Percentiles rank a stretch among this genome's conserved stretches.
phyloP scores from a whole-genome alignment of 139 green algal species.

The Deuterostichococcus epilithicus region DNA sequence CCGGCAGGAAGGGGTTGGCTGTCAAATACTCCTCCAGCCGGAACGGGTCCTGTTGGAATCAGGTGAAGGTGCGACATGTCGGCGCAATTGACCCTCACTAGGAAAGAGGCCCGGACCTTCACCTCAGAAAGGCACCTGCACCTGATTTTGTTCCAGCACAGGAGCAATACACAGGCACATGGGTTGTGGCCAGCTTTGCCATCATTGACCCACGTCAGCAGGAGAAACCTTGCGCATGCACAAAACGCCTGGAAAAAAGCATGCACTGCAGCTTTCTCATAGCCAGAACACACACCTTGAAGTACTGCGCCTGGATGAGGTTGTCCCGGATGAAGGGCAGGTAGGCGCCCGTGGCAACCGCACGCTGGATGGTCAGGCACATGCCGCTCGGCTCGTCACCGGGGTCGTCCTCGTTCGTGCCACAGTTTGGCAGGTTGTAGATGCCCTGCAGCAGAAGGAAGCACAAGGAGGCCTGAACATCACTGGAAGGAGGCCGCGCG shows the following conservation, averaged over 20 bases:
- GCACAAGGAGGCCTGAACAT: too few relatives aligned
- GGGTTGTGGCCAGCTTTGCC: too few relatives aligned
- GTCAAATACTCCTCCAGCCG: slow-evolving; percentile 58
- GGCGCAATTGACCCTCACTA: too few relatives aligned
- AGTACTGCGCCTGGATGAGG: slow-evolving; percentile 86
- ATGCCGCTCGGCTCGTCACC: slow-evolving; percentile 5
- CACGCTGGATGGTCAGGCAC: slow-evolving; percentile 24
- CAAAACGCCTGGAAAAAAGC: neutral
- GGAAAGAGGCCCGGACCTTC: too few relatives aligned
- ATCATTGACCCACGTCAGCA: too few relatives aligned
- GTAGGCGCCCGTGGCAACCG: slow-evolving; percentile 68
- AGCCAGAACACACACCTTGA: slow-evolving; percentile 45
- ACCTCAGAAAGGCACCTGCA: too few relatives aligned
- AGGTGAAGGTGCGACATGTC: too few relatives aligned
- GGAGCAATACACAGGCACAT: too few relatives aligned
- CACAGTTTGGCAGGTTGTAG: neutral
- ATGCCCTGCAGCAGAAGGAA: neutral
- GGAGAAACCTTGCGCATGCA: too few relatives aligned
- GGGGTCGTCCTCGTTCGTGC: neutral
- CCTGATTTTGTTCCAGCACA: too few relatives aligned
- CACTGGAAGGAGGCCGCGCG: too few relatives aligned
- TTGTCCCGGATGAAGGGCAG: slow-evolving; percentile 55
- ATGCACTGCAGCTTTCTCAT: neutral
- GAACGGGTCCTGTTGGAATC: slow-evolving; percentile 70
- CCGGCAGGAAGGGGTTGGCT: slow-evolving; percentile 69